phyloP scores from a whole-genome alignment of 768 basidiomycete species.

The Clavulina sp. region DNA sequence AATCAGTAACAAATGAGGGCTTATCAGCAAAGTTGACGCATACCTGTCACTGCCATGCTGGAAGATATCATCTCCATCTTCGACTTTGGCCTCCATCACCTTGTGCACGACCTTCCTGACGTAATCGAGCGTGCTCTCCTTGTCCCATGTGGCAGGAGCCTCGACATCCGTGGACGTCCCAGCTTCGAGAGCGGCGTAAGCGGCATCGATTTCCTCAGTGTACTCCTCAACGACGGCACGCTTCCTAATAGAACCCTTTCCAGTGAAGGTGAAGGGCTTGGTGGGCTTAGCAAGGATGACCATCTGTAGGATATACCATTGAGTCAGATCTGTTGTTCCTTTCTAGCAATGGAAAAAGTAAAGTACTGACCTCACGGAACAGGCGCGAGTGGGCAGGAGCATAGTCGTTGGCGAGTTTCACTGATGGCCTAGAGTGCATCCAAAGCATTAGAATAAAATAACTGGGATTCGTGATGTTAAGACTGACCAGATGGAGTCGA shows the following conservation, averaged over 20 bases:
- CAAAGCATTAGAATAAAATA: neutral
- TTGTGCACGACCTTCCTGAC: conserved; percentile 20
- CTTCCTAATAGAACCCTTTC: conserved; percentile 3
- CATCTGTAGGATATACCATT: conserved; percentile 2
- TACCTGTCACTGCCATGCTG: conserved; percentile 22
- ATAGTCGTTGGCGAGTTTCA: conserved; percentile 15
- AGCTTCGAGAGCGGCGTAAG: conserved; percentile 2
- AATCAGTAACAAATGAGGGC: neutral
- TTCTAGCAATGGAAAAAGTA: neutral
- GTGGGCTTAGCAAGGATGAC: conserved; percentile 5
- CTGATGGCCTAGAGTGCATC: neutral
- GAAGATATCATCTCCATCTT: conserved; percentile 25
- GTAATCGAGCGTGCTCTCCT: conserved; percentile 15
- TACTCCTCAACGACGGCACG: conserved; percentile 3
- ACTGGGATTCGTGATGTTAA: neutral
- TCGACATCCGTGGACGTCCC: conserved; percentile 6
- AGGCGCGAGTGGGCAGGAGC: conserved; percentile 7
- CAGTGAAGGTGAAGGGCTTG: conserved; percentile 7
- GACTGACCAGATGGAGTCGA: conserved; percentile 7
- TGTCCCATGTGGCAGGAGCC: conserved; percentile 5
- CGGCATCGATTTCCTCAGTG: conserved; percentile 6
- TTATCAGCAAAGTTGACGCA: neutral
- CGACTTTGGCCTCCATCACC: conserved; percentile 17
- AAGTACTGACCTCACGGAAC: conserved; percentile 6
- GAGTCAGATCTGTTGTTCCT: neutral